Conservation (phyloP, 305 asterid species). For the Solanum hybrid region DNA sequence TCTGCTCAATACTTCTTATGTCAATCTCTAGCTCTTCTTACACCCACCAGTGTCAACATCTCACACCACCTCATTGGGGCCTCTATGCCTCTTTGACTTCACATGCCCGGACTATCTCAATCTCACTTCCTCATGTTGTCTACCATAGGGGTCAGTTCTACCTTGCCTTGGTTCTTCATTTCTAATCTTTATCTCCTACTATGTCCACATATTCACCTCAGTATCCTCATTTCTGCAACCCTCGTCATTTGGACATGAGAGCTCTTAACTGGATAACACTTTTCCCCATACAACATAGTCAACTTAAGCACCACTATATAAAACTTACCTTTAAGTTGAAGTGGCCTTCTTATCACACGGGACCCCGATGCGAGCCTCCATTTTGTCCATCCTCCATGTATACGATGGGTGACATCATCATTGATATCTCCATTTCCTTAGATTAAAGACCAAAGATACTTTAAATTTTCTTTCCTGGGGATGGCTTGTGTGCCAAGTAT, state of each 20-base stretch:
- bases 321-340: background rate
- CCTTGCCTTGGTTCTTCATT: background rate
- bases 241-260: background rate
- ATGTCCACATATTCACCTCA: background rate
- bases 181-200: background rate
- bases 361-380: background rate
- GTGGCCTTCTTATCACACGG: background rate
- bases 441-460: no score
- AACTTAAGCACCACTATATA: background rate
- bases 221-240: background rate
- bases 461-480: no score
- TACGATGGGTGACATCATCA: no score
- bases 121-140: background rate
- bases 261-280: background rate
- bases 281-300: background rate
- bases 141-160: background rate
- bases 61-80: background rate
- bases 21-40: background rate
- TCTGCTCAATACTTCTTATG: background rate
- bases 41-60: background rate
- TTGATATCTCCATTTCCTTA: no score
- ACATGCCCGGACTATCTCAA: background rate
- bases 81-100: background rate
- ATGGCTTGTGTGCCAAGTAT: background rate
- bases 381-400: no score